These are phyloP conservation scores for Boeremia exigua DNA, from an alignment of 2,329 filamentous ascomycete genomes.

Conservation along the genomic window DNA sequence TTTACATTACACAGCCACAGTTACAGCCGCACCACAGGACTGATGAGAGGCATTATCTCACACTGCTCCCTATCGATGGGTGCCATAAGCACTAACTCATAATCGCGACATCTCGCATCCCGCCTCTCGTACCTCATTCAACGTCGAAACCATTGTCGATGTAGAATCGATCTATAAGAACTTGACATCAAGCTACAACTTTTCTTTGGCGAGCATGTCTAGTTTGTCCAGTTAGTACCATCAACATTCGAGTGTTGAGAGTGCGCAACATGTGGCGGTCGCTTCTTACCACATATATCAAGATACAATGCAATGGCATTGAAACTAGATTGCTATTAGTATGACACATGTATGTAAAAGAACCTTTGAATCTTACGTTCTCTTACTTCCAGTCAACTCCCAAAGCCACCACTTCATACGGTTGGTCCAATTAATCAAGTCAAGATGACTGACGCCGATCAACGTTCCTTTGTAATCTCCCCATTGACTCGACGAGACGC, in stretches of 20 bases:
- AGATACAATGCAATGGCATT: slow-evolving; percentile 70
- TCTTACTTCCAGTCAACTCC: slow-evolving; percentile 61
- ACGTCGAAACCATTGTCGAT: neutral
- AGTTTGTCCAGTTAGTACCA: neutral
- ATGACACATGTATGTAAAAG: neutral
- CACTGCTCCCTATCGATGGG: slow-evolving; percentile 10
- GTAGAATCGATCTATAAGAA: no score
- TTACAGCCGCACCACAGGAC: slow-evolving; percentile 18
- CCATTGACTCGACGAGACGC: slow-evolving; percentile 66
- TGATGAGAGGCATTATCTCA: slow-evolving; percentile 20
- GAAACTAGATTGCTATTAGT: slow-evolving; percentile 55
- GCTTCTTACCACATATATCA: slow-evolving; percentile 65
- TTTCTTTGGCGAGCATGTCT: slow-evolving; percentile 50
- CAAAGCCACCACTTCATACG: slow-evolving; percentile 65
- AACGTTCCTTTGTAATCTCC: slow-evolving; percentile 69
- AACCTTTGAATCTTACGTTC: slow-evolving; percentile 50
- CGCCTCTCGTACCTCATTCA: neutral
- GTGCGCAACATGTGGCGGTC: neutral
- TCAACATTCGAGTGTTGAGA: neutral
- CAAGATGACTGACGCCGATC: slow-evolving; percentile 67
- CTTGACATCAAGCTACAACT: slow-evolving; percentile 27
- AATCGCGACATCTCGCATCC: neutral
- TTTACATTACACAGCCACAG: slow-evolving; percentile 26
- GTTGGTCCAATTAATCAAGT: slow-evolving; percentile 72
- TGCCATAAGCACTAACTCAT: neutral